A percentile compares a stretch with the other conserved stretches of the same genome.
phyloP scores from a whole-genome alignment of 805 yeast species.

The Candida krabiensis region DNA sequence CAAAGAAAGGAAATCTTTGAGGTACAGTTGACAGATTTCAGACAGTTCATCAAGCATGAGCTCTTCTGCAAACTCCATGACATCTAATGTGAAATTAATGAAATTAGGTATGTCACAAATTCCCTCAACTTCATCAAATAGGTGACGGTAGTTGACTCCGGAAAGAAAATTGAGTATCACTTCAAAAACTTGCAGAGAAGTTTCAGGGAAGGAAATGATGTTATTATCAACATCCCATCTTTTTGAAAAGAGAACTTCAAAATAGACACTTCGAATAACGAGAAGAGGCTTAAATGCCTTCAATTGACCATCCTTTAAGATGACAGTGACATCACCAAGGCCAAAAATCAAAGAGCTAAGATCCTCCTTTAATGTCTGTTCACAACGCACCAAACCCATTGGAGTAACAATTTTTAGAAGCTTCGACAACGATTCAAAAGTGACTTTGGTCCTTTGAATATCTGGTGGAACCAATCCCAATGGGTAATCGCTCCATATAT shows the following conservation, averaged over 20 bases:
- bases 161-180: constrained; percentile 55
- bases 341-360: constrained; percentile 14
- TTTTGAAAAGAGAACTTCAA: constrained; percentile 54
- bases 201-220: constrained; percentile 37
- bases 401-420: constrained; percentile 28
- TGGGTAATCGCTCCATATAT: constrained; percentile 46
- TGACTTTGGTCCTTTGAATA: constrained; percentile 29
- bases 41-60: constrained; percentile 59
- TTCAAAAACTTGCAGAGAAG: constrained; percentile 42
- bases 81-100: constrained; percentile 53
- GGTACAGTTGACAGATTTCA: constrained; percentile 56
- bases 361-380: constrained; percentile 17
- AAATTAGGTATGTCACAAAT: constrained; percentile 37
- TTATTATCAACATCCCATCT: constrained; percentile 45
- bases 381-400: constrained; percentile 27
- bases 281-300: constrained; percentile 53
- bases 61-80: constrained; percentile 63
- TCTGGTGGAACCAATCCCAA: constrained; percentile 31
- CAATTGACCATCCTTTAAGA: constrained; percentile 47
- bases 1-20: constrained; percentile 53
- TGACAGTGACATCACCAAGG: constrained; percentile 35
- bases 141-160: constrained; percentile 46
- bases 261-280: constrained; percentile 58
- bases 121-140: constrained; percentile 37
- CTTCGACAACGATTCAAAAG: constrained; percentile 29